phyloP scores from a whole-genome alignment of 73 alveolate genomes.

The Tetrahymena thermophila region DNA sequence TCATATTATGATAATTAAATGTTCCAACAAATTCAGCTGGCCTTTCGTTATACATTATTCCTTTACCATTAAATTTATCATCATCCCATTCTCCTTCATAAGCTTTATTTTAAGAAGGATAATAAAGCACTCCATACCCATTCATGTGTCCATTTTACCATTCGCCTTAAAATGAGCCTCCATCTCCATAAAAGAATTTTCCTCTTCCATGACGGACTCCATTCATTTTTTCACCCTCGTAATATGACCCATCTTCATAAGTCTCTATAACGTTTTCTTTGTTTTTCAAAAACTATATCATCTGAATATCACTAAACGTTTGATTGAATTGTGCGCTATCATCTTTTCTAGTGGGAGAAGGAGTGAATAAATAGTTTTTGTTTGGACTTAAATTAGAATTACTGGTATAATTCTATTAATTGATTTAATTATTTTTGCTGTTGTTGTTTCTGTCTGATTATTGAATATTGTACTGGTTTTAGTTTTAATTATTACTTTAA shows the following conservation, averaged over 20 bases:
- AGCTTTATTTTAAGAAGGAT: conserved; percentile 35
- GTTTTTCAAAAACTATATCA: neutral
- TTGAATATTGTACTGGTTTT: neutral
- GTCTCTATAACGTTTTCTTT: conserved; percentile 25
- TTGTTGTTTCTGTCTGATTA: neutral
- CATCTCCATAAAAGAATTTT: conserved; percentile 27
- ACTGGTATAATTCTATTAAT: neutral
- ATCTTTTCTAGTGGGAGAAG: neutral
- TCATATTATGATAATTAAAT: neutral
- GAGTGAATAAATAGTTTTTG: neutral
- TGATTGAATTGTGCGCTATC: neutral
- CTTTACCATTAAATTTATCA: conserved; percentile 43
- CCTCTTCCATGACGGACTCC: conserved; percentile 42
- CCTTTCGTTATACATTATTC: conserved; percentile 38
- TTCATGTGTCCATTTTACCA: conserved; percentile 38
- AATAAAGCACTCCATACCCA: conserved; percentile 31
- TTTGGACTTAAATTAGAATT: neutral
- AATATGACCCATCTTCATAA: conserved; percentile 24
- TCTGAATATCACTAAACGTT: neutral
- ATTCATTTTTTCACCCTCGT: conserved; percentile 37
- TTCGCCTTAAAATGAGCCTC: conserved; percentile 29
- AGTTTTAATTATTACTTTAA: neutral
- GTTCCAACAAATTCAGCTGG: conserved; percentile 4
- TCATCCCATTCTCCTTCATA: conserved; percentile 43
- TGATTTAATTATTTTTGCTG: neutral